A percentile compares a stretch with the other conserved stretches of the same genome.
These are phyloP conservation scores for Pseudodiploospora longispora DNA, from an alignment of 2,329 filamentous ascomycete species.

Conservation along the genomic window DNA sequence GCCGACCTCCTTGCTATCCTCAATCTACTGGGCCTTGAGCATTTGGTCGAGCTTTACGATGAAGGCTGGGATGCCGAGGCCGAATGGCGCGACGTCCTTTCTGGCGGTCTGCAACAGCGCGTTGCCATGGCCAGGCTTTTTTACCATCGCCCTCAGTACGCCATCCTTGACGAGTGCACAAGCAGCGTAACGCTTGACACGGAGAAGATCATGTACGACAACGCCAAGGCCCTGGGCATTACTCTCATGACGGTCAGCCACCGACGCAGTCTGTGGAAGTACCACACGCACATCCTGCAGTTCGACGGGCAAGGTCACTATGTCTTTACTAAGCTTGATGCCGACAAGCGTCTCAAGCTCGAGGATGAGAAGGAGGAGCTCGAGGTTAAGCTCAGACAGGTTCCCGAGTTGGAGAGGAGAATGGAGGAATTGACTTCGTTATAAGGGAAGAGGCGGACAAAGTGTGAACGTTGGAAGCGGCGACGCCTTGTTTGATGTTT, in stretches of 20 bases:
- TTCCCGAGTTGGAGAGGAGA: constrained; percentile 80
- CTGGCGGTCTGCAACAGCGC: constrained; percentile 86
- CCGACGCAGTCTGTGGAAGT: constrained; percentile 87
- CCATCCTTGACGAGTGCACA: constrained; percentile 95
- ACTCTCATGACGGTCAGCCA: constrained; percentile 97
- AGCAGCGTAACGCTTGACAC: constrained; percentile 91
- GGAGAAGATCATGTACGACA: constrained; percentile 95
- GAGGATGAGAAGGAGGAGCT: constrained; percentile 97
- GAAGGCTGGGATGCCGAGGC: constrained; percentile 87
- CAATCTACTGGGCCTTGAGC: constrained; percentile 70
- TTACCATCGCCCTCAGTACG: constrained; percentile 87
- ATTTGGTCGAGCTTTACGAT: constrained; percentile 68
- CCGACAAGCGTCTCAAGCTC: constrained; percentile 71
- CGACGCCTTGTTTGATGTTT: too few relatives aligned
- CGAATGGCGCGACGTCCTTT: constrained; percentile 93
- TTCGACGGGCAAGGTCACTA: constrained; percentile 93
- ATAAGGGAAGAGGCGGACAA: constrained; percentile 1
- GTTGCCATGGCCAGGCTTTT: constrained; percentile 95
- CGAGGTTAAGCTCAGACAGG: constrained; percentile 73
- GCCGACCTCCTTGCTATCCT: constrained; percentile 71
- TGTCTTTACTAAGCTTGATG: constrained; percentile 83
- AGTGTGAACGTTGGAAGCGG: too few relatives aligned
- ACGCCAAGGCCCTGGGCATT: constrained; percentile 82
- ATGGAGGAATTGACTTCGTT: constrained; percentile 64
- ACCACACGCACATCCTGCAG: constrained; percentile 88